Evolutionary conservation across 2,329 filamentous ascomycete genomes (phyloP), one percentile per base, ranked within the genome.

Genomic region (Myriangium duriaei): DNA sequence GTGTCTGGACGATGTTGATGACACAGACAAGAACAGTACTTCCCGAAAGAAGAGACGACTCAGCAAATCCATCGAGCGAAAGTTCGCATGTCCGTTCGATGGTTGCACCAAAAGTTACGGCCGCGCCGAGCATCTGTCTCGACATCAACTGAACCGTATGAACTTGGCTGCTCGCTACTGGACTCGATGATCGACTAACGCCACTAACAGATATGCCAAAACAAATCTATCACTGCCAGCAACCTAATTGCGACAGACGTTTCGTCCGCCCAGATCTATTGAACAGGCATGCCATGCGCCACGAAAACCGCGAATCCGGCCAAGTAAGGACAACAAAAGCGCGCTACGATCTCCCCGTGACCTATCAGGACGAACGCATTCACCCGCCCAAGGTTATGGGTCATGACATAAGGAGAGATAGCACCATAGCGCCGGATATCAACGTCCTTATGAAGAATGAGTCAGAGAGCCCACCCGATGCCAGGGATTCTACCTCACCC

Each of bases 31-130:
- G 21, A 26, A 26, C 21, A n/a, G n/a, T 7, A n/a, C 21, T n/a
- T n/a, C 21, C n/a, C 21, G 21, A 15, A 57, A 56, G 50, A 56
- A 53, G 49, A 46, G 52, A 37, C 46, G 51, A 31, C 38, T 53
- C 12, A 48, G 53, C 45, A 55, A 56, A 47, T 47, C 46, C 19
- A 42, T 39, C 37, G 81, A 86, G 57, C 87, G 86, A 62, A 74
- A 69, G 70, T 66, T 61, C 41, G 51, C 61, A 52, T 98, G 91
- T 55, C 79, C 81, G 4, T 76, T 85, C 42, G 78, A 83, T 47
- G 84, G 81, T 28, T 98, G 91, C 52, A 87, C 85, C 29, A 98
- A 95, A 68, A 92, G 81, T 56, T 98, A 98, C 58, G 95, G 88
- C 16, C 75, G 91, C 55, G 88, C 91, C 6, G 91, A 96, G 62